Conservation (phyloP, 1,284 basidiomycete species). For the Melampsora americana region DNA sequence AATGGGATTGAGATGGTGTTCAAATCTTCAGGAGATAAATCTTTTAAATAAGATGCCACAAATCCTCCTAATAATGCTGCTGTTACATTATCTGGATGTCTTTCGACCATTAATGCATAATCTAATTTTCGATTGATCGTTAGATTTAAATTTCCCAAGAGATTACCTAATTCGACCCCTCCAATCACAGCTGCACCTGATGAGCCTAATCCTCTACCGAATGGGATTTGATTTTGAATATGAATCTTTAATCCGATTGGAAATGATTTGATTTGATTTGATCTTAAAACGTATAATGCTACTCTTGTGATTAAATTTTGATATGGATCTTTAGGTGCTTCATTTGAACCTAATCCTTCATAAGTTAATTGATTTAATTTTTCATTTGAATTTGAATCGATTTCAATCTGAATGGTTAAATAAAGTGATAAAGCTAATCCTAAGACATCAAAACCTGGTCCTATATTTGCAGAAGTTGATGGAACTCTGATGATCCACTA, state of each 20-base stretch:
- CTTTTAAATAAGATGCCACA: constrained; percentile 92
- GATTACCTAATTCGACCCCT: constrained; percentile 83
- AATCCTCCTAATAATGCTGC: constrained; percentile 96
- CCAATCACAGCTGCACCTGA: constrained; percentile 97
- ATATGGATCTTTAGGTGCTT: constrained; percentile 70
- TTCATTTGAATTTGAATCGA: constrained; percentile 46
- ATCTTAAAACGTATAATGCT: constrained; percentile 92
- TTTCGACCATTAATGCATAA: constrained; percentile 97
- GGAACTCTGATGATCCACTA: constrained; percentile 73
- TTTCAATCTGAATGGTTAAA: constrained; percentile 71
- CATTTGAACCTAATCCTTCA: constrained; percentile 48
- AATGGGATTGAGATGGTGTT: constrained; percentile 85
- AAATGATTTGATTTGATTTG: constrained; percentile 70
- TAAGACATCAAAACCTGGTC: constrained; percentile 97
- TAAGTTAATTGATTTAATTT: constrained; percentile 47
- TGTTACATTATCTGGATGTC: constrained; percentile 98
- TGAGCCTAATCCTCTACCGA: constrained; percentile 92
- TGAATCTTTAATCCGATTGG: constrained; percentile 70
- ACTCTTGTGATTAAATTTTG: constrained; percentile 98
- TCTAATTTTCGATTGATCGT: constrained; percentile 75
- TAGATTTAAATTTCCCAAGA: constrained; percentile 72
- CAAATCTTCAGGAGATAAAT: constrained; percentile 68
- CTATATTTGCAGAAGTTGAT: constrained; percentile 96
- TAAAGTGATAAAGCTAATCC: constrained; percentile 90
- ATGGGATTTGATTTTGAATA: constrained; percentile 89